These are phyloP conservation scores for Cyamopsis tetragonoloba DNA, from an alignment of 306 rosid genomes.

Conservation along the genomic window DNA sequence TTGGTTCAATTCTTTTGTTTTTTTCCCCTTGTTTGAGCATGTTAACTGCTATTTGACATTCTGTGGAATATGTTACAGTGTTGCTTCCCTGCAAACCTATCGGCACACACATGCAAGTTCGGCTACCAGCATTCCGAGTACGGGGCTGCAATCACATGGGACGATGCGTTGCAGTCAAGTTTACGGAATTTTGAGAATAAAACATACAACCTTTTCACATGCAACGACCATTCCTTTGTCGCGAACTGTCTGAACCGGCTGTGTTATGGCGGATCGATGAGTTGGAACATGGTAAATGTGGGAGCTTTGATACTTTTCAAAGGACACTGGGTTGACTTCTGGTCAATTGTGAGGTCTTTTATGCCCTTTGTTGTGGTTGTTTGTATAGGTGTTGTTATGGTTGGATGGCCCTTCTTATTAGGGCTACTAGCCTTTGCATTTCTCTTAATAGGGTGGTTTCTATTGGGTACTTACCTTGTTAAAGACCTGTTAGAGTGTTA, in stretches of 20 bases:
- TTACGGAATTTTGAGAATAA: slow-evolving; percentile 52
- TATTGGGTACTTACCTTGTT: slow-evolving; percentile 56
- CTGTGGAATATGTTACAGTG: slow-evolving; percentile 52
- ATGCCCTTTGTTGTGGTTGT: slow-evolving; percentile 74
- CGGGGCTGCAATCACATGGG: slow-evolving; percentile 86
- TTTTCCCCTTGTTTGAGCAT: slow-evolving; percentile 11
- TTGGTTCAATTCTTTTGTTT: too few species aligned
- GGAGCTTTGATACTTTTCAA: slow-evolving; percentile 64
- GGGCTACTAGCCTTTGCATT: slow-evolving; percentile 56
- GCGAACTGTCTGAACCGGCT: slow-evolving; percentile 79
- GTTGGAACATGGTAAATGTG: slow-evolving; percentile 85
- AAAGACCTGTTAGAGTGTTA: slow-evolving; percentile 61
- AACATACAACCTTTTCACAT: slow-evolving; percentile 83
- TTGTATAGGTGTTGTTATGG: slow-evolving; percentile 55
- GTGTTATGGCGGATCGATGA: slow-evolving; percentile 70
- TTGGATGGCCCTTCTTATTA: slow-evolving; percentile 75
- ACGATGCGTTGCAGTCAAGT: slow-evolving; percentile 66
- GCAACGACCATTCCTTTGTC: slow-evolving; percentile 77
- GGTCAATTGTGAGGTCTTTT: slow-evolving; percentile 69
- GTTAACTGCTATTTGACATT: slow-evolving; percentile 20
- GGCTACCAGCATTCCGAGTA: slow-evolving; percentile 64
- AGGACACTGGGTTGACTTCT: slow-evolving; percentile 77
- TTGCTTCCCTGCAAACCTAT: slow-evolving; percentile 68
- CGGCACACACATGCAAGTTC: slow-evolving; percentile 67
- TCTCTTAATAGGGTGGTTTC: slow-evolving; percentile 80